Conservation (phyloP, 2,329 filamentous ascomycete genomes). For the Trichoderma aggressivum region DNA sequence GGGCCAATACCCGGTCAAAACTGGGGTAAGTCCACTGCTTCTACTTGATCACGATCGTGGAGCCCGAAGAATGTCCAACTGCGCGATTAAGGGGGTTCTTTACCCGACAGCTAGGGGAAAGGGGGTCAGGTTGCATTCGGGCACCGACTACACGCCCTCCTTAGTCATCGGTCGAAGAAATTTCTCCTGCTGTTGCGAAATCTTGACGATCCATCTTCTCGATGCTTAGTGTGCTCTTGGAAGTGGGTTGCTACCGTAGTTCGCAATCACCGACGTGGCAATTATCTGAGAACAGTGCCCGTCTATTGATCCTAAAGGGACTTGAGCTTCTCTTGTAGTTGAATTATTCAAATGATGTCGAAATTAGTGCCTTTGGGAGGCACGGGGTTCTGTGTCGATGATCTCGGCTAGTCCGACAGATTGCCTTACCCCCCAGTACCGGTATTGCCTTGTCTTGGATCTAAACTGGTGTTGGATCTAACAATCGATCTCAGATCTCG, state of each 20-base stretch:
- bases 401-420: conserved; percentile 1
- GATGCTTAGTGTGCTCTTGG: background rate
- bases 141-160: background rate
- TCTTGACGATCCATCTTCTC: conserved; percentile 11
- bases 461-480: conserved; percentile 1
- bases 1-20: conserved; percentile 2
- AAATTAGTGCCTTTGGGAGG: background rate
- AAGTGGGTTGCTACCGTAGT: background rate
- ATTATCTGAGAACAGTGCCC: background rate
- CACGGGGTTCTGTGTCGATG: background rate
- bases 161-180: conserved; percentile 7
- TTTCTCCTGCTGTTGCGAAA: conserved; percentile 4
- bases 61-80: background rate
- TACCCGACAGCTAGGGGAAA: background rate
- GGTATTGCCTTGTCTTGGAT: conserved; percentile 2
- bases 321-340: background rate
- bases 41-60: background rate
- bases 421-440: background rate
- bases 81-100: background rate
- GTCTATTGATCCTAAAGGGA: background rate
- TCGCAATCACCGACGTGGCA: background rate
- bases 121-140: background rate
- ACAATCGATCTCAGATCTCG: conserved; percentile 8
- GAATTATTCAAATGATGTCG: background rate
- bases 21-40: background rate